Base-by-base conservation (phyloP, 495 filamentous ascomycete species). In the Corynascus novoguineensis region DNA sequence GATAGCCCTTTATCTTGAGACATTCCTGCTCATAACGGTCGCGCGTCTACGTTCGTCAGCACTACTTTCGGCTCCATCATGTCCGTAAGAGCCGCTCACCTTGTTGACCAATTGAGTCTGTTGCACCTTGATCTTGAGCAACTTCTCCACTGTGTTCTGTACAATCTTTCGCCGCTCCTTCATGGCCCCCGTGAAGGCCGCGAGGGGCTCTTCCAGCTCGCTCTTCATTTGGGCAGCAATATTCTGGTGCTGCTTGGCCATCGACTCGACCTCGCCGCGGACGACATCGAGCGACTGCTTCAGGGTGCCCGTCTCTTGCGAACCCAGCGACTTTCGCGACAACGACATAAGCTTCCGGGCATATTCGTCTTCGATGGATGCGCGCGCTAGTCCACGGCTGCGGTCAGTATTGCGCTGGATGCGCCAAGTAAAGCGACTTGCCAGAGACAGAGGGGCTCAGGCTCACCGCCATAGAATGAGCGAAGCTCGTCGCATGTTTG, bases 11-110 rank as follows among this genome's bases (percentile, higher is more conserved):
- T 64, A 99, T 97, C 66, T 93, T 92, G 17, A 99, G 78, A 65
- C 91, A 97, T 54, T 99, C 95, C 70, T 97, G 92, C 69, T 99
- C 95, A 62, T 90, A 99, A 27, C 85, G 83, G 75, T 99, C 95
- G 25, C 93, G 82, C 24, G 91, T 86, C 89, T 92, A 60, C 2
- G 11, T 11, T 32, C 24, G 45, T 59, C 27, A 58, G 44, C 32
- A 44, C 0, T 9, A 19, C 9, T 2, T 31, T 19, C 27, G 27
- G 27, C n/a, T 9, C 27, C n/a, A 2, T 31, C 28, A 27, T 9
- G 17, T 25, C n/a, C 27, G n/a, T n/a, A n/a, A n/a, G n/a, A n/a
- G n/a, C n/a, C 17, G 37, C 72, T 55, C 54, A 89, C 89, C 82
- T 97, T 97, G 75, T 97, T 97, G 27, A 96, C 92, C 34, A 80